Evolutionary conservation across 345 rosid genomes (phyloP), one percentile per base, ranked within the genome.

Genomic region (Citrus trifoliata): DNA sequence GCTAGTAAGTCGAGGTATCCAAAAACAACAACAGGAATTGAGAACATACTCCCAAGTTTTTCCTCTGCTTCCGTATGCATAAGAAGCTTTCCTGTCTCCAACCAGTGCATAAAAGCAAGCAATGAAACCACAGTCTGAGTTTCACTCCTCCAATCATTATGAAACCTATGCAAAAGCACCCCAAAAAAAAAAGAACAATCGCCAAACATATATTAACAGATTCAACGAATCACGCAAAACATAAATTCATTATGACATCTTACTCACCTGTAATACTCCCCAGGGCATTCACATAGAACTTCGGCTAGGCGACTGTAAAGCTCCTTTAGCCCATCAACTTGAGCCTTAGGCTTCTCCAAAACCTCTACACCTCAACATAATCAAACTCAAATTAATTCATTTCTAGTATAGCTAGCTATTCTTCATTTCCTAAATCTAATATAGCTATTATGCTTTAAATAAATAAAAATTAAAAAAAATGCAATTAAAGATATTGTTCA

Each of bases 121-220:
- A 87, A 86, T 4, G 93, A 94, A 75, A 93, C 97, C 33, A 93
- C 95, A n/a, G 83, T 87, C 76, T 94, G 98, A 10, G 98, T 94
- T 85, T 93, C 98, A 83, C 87, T 90, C 85, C 83, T 93, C 99
- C 99, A 96, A 85, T 94, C 99, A 64, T 94, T 95, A 83, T 94
- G 97, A 88, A 89, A 96, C 88, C 99, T 96, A 79, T 22, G 71
- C 14, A 74, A 27, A 74, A 76, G 85, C 38, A 74, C 60, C 76
- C 40, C 2, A 37, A 37, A 37, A 38, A 38, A 67, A 28, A 53
- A 78, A 37, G 4, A 70, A 68, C 72, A 67, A 27, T n/a, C 76
- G 60, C 48, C 70, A 78, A 64, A 71, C 2, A 80, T 42, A 42
- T 63, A 75, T 19, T 30, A 30, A n/a, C 21, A 60, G 66, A 24